These are phyloP conservation scores for Termitomyces sp. DNA, from an alignment of 768 basidiomycete genomes.

Conservation along the genomic window DNA sequence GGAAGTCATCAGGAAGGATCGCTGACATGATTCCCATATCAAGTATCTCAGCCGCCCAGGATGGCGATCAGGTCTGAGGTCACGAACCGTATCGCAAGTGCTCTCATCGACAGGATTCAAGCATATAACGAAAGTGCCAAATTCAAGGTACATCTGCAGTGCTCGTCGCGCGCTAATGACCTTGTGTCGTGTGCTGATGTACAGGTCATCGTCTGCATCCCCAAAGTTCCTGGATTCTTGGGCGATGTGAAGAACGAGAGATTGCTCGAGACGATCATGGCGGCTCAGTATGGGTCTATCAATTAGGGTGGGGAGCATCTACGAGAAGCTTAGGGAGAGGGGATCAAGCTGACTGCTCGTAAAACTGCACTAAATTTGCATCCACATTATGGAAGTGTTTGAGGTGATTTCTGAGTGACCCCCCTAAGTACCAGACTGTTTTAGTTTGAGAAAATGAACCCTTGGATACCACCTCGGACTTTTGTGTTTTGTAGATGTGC, in stretches of 20 bases:
- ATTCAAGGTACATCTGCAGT: conserved; percentile 73
- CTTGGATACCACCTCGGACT: too few species aligned
- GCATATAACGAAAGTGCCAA: conserved; percentile 69
- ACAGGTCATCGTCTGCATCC: conserved; percentile 83
- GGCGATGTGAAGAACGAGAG: conserved; percentile 70
- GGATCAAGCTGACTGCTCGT: conserved; percentile 84
- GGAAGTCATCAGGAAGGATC: too few species aligned
- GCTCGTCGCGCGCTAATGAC: background rate
- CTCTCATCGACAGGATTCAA: conserved; percentile 78
- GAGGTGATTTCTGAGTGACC: too few species aligned
- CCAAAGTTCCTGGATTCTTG: conserved; percentile 89
- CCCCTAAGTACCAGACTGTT: too few species aligned
- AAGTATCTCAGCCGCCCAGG: conserved; percentile 75
- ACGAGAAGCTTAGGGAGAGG: conserved; percentile 77
- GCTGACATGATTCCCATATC: conserved; percentile 4
- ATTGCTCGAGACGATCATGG: conserved; percentile 80
- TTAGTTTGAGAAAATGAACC: too few species aligned
- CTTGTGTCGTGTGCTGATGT: background rate
- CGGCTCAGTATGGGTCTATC: conserved; percentile 83
- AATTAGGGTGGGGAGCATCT: conserved; percentile 89
- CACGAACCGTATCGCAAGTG: conserved; percentile 79
- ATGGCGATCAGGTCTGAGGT: conserved; percentile 66
- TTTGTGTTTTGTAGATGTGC: too few species aligned
- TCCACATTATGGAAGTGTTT: too few species aligned
- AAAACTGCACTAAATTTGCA: too few species aligned